Conservation (phyloP, 2,329 filamentous ascomycete species). For the Zalaria sp. region DNA sequence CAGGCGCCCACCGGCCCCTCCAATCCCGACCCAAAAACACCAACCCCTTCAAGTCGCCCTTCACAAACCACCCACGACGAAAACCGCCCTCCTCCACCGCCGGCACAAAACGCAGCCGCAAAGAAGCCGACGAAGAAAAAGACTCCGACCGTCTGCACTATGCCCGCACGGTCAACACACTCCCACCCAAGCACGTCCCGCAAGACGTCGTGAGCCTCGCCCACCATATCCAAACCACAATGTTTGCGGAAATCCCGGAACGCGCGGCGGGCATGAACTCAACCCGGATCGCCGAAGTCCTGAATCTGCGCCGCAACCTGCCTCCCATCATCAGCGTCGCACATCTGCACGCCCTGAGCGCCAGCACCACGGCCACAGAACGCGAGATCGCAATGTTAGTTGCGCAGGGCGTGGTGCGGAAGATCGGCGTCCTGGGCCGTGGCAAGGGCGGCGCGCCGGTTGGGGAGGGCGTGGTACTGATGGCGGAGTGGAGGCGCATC, state of each 20-base stretch:
- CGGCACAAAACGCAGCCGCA: slow-evolving; percentile 2
- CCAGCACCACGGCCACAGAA: slow-evolving; percentile 50
- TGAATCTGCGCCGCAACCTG: slow-evolving; percentile 45
- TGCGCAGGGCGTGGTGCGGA: slow-evolving; percentile 42
- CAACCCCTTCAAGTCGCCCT: slow-evolving; percentile 15
- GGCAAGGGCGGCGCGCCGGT: slow-evolving; percentile 42
- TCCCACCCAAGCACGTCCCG: slow-evolving; percentile 47
- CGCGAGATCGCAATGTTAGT: slow-evolving; percentile 51
- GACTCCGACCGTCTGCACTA: slow-evolving; percentile 42
- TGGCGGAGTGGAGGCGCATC: slow-evolving; percentile 37
- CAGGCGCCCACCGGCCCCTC: slow-evolving; percentile 6
- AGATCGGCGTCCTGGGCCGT: slow-evolving; percentile 48
- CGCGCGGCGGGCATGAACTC: slow-evolving; percentile 47
- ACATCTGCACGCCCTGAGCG: slow-evolving; percentile 51
- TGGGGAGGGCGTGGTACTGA: slow-evolving; percentile 51
- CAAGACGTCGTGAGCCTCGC: slow-evolving; percentile 40
- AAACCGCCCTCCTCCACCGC: slow-evolving; percentile 14
- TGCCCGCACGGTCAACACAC: slow-evolving; percentile 39
- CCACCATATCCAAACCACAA: slow-evolving; percentile 43
- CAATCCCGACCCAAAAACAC: slow-evolving; percentile 7
- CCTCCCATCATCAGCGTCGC: slow-evolving; percentile 52
- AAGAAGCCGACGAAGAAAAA: slow-evolving; percentile 8
- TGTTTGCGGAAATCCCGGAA: slow-evolving; percentile 51
- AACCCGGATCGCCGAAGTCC: slow-evolving; percentile 46
- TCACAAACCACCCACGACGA: slow-evolving; percentile 19